Base-by-base conservation (phyloP, 2,329 filamentous ascomycete species). In the Diplodia intermedia region DNA sequence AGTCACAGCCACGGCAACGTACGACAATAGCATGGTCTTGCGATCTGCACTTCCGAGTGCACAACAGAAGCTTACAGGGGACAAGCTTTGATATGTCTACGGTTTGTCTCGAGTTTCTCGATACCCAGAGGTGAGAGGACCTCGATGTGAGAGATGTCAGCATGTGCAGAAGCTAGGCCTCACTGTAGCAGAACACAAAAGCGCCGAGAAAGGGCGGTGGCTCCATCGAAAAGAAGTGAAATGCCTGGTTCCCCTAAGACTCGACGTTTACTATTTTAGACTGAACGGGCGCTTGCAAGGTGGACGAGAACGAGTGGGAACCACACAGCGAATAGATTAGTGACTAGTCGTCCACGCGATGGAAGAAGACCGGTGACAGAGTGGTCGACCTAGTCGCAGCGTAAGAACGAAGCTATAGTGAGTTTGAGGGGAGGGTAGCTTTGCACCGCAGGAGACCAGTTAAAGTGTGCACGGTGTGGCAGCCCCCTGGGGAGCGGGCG, bases 401-500 rank as follows among this genome's bases (percentile, higher is more conserved):
- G 6, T 8, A 31, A 26, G 56, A 52, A n/a, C 47, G 1, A 36
- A 18, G 29, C 20, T 47, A 38, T 43, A 38, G 60, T 36, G 33
- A 36, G 7, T 9, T 47, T 40, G 43, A 50, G 20, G 47, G 15
- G 15, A 3, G 12, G 36, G 47, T 31, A 5, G 31, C 31, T 8
- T n/a, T n/a, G n/a, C n/a, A n/a, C n/a, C n/a, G n/a, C n/a, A n/a
- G n/a, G n/a, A n/a, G n/a, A n/a, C n/a, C n/a, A n/a, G n/a, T n/a
- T n/a, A n/a, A n/a, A n/a, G n/a, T n/a, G n/a, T n/a, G n/a, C n/a
- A n/a, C n/a, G n/a, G n/a, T n/a, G n/a, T 52, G 43, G 60, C 29
- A 14, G 20, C 18, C 60, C 60, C 57, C 57, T 49, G 40, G 40
- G 8, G 11, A 12, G 55, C n/a, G 38, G 55, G 36, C 36, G n/a